These are phyloP conservation scores for Ceratocystis alfenasii DNA, from an alignment of 2,329 filamentous ascomycete genomes.

Conservation along the genomic window DNA sequence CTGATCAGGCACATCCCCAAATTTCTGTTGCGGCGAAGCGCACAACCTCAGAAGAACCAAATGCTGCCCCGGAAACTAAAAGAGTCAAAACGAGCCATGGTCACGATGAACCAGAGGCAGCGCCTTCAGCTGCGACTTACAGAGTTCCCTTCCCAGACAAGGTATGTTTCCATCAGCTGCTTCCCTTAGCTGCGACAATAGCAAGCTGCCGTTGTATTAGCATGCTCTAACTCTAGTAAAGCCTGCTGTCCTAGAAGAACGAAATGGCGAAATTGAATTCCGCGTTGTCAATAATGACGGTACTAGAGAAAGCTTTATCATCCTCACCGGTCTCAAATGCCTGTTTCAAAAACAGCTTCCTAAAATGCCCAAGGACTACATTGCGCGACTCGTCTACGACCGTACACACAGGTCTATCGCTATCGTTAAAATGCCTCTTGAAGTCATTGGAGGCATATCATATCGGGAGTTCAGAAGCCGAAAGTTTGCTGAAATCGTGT, in stretches of 20 bases:
- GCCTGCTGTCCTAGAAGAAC: constrained; percentile 87
- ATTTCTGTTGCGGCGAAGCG: neutral
- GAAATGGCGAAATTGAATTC: constrained; percentile 89
- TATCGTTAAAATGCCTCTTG: constrained; percentile 90
- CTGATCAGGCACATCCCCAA: neutral
- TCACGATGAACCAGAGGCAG: neutral
- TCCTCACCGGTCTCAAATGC: constrained; percentile 88
- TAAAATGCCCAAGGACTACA: constrained; percentile 99
- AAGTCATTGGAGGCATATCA: constrained; percentile 94
- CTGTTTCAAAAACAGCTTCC: constrained; percentile 98
- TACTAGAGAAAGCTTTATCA: constrained; percentile 75
- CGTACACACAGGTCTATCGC: constrained; percentile 91
- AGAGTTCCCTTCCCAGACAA: constrained; percentile 6
- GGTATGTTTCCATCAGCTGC: neutral
- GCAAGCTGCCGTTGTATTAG: neutral
- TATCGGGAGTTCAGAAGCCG: constrained; percentile 88
- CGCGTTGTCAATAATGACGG: constrained; percentile 96
- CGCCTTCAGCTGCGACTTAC: neutral
- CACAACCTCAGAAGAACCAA: constrained; percentile 7
- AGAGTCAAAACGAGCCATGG: constrained; percentile 5
- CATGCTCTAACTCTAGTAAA: constrained; percentile 28
- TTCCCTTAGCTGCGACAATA: neutral
- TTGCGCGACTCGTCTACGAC: constrained; percentile 93
- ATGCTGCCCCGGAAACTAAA: constrained; percentile 6
- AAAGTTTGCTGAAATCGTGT: constrained; percentile 94